Conservation (phyloP, 768 basidiomycete species). For the Lentinula lateritia region DNA sequence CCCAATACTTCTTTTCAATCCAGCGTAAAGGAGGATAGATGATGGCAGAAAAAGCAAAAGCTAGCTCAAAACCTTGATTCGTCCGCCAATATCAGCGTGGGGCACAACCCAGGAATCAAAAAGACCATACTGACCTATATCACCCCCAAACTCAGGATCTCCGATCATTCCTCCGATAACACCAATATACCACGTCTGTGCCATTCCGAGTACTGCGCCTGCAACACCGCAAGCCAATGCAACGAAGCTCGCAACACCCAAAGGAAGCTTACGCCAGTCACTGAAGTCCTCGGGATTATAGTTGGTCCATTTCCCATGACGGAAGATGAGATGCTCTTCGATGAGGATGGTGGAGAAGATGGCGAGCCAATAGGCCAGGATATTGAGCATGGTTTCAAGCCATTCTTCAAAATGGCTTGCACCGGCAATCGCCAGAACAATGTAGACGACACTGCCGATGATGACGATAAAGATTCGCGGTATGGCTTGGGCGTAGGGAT, state of each 20-base stretch:
- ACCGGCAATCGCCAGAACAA: constrained; percentile 30
- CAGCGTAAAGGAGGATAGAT: not conserved
- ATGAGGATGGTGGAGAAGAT: constrained; percentile 39
- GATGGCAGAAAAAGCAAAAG: not conserved
- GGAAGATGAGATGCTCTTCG: constrained; percentile 47
- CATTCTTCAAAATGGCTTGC: constrained; percentile 35
- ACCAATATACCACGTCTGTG: constrained; percentile 22
- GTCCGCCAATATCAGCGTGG: not conserved
- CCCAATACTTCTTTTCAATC: not conserved
- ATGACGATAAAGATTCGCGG: constrained; percentile 28
- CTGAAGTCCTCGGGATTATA: constrained; percentile 31
- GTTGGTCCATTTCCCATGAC: constrained; percentile 21
- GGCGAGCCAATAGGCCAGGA: constrained; percentile 42
- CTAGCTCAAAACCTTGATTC: not conserved
- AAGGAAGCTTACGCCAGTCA: constrained; percentile 24
- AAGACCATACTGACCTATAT: constrained; percentile 1
- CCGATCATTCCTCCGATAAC: constrained; percentile 15
- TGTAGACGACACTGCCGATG: constrained; percentile 8
- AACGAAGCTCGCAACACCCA: constrained; percentile 29
- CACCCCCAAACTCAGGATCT: constrained; percentile 2
- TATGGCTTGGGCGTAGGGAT: constrained; percentile 25
- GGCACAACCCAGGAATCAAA: not conserved
- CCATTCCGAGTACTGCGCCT: constrained; percentile 29
- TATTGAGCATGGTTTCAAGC: constrained; percentile 34
- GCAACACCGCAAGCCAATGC: constrained; percentile 25